Conservation (phyloP, 805 yeast species). For the Metschnikowia drakensbergensis region DNA sequence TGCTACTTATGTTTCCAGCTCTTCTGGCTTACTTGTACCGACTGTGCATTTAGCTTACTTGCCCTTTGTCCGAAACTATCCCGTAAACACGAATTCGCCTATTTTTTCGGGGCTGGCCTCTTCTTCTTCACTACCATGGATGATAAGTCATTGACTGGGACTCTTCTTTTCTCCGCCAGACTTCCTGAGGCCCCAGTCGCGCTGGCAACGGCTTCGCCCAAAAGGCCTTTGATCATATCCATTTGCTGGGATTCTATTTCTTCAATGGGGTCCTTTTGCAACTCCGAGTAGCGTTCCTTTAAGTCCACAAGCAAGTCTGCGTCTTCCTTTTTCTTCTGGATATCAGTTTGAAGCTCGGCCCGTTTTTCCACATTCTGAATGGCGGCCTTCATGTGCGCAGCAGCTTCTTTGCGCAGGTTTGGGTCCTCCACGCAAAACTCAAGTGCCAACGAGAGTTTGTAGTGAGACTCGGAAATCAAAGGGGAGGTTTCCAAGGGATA, state of each 20-base stretch:
- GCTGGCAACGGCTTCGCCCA: slow-evolving; percentile 43
- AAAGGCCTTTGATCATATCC: slow-evolving; percentile 52
- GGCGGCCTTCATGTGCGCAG: slow-evolving; percentile 53
- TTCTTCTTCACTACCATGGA: slow-evolving; percentile 54
- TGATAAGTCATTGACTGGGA: slow-evolving; percentile 55
- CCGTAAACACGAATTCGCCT: not conserved
- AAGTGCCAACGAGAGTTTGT: slow-evolving; percentile 71
- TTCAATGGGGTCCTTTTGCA: slow-evolving; percentile 48
- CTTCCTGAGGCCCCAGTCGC: slow-evolving; percentile 4
- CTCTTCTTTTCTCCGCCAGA: slow-evolving; percentile 9
- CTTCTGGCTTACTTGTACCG: too few species aligned
- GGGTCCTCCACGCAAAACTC: slow-evolving; percentile 64
- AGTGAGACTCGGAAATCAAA: slow-evolving; percentile 72
- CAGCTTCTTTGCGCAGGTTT: slow-evolving; percentile 45
- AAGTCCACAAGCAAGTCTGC: slow-evolving; percentile 54
- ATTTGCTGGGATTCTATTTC: slow-evolving; percentile 48
- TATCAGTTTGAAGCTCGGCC: slow-evolving; percentile 37
- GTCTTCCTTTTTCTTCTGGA: slow-evolving; percentile 39
- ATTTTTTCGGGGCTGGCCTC: slow-evolving; percentile 3
- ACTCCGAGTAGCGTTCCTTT: slow-evolving; percentile 51
- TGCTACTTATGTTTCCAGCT: not conserved
- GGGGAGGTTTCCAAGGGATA: slow-evolving; percentile 49
- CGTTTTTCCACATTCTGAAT: slow-evolving; percentile 38
- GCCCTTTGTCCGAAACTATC: too few species aligned
- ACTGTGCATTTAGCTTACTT: not conserved